Evolutionary conservation across 1,284 basidiomycete genomes (phyloP), one percentile per base, ranked within the genome.

Genomic region (Anthracocystis panici-leucophaei): DNA sequence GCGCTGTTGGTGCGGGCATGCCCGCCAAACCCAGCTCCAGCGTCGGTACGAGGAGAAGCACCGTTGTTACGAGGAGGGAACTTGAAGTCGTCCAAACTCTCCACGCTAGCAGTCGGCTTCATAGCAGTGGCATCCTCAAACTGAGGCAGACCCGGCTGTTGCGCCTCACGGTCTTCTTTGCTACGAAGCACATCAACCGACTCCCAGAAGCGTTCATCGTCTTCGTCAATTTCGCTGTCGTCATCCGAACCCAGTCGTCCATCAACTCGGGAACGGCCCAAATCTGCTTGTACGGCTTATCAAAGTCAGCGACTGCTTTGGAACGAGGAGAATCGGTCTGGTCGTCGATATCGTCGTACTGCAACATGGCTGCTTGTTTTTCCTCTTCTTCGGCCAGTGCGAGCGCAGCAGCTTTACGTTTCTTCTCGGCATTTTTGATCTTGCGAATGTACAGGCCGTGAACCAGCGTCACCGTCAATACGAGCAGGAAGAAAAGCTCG

Each of bases 231-330:
- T 33, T 77, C 71, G 27, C 61, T 69, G 52, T 74, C 65, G 51
- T 42, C 63, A 42, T 75, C 72, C 20, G 72, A 75, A 4, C 57
- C 70, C 65, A 73, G 50, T 75, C 73, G 38, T 73, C 62, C 54
- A 74, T 65, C 38, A 78, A 61, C 69, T 76, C 68, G 20, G 76
- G 73, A 1, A 68, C 65, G n/a, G 66, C 63, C 70, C 73, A 75
- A 35, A 75, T 66, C 57, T 73, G 75, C 57, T 74, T 68, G 58
- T 70, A 75, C 6, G 72, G 64, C 57, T 68, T 69, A 42, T 70
- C 72, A 27, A 70, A 70, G 63, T 61, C 70, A 48, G 64, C 64
- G 21, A 49, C 70, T 2, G 59, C 51, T 25, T 57, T 62, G 44
- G 70, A 64, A 8, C 54, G 59, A 21, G 60, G 65, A 21, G 56